Base-by-base conservation (phyloP, 768 basidiomycete species). In the Ramaria rubella region DNA sequence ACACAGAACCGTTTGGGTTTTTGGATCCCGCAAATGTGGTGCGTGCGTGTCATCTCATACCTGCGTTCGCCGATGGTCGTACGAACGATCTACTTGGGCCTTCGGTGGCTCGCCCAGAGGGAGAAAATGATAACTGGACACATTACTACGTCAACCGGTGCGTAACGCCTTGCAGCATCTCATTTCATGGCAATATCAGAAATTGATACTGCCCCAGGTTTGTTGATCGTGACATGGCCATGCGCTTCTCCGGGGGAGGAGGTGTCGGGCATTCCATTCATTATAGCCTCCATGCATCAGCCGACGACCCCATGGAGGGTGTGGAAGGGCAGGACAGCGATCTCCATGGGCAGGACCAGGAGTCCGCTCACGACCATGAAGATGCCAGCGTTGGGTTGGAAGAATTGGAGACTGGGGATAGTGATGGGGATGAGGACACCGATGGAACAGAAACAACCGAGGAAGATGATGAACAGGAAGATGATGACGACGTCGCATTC, bases 71-170 rank as follows among this genome's bases (percentile, higher is more conserved):
- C 14, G 23, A 59, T 43, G 58, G 56, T 1, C 56, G 49, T 0
- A 65, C 65, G 4, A 29, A 21, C 1, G 59, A 60, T 0, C 50
- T 59, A 1, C 60, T 65, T 0, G 46, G 27, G 11, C 50, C 53
- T 1, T 63, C 59, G 0, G 40, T 62, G 11, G 65, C 55, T 11
- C 43, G 59, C 4, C 29, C 11, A 12, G 31, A 45, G 7, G 5
- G 12, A 51, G 27, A 59, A 15, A 55, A 64, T 6, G 60, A 55
- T 19, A 64, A 67, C 33, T 65, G 55, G 36, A n/a, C 42, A 15
- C 55, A 33, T 19, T 64, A 67, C 38, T 65, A 69, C 55, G 62
- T 69, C 1, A 60, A 60, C 43, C 58, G 64, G 68, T 69, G 49
- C 34, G 63, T 61, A 8, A 24, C 40, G n/a, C n/a, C n/a, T n/a